Evolutionary conservation across 768 basidiomycete species (phyloP).

Genomic region (Lentinula sp.): DNA sequence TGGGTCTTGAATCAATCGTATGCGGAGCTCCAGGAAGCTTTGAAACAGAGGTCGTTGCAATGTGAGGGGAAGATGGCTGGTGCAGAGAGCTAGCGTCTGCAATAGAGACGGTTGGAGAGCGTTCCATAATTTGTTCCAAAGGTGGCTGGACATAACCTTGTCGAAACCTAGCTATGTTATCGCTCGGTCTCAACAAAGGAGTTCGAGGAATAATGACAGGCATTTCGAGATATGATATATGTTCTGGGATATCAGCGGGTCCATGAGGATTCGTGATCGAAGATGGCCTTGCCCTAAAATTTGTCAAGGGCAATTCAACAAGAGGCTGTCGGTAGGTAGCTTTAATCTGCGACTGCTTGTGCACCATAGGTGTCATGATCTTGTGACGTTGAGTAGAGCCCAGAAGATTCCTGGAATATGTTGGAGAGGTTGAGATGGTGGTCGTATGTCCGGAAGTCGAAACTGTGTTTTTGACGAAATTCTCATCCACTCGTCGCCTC

Average conservation of each 20-base stretch:
- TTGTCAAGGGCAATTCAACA: neutral
- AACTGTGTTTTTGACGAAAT: neutral
- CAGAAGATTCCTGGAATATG: neutral
- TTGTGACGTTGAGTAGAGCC: neutral
- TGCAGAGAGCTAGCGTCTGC: neutral
- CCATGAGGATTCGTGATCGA: neutral
- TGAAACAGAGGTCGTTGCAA: neutral
- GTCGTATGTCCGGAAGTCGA: neutral
- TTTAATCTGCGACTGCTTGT: neutral
- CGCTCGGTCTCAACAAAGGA: neutral
- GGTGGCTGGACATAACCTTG: neutral
- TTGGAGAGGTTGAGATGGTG: neutral
- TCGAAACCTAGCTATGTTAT: neutral
- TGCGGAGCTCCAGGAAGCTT: neutral
- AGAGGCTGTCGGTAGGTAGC: neutral
- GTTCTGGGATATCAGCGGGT: neutral
- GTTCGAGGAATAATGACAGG: neutral
- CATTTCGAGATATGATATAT: neutral
- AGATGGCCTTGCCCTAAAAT: neutral
- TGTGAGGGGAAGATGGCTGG: neutral
- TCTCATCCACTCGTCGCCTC: neutral
- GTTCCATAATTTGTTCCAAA: neutral
- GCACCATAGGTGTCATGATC: neutral
- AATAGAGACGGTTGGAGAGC: slow-evolving; percentile 1
- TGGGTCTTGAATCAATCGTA: neutral